Conservation (phyloP, 176 grass and related monocot genomes). For the Musa acuminata region DNA sequence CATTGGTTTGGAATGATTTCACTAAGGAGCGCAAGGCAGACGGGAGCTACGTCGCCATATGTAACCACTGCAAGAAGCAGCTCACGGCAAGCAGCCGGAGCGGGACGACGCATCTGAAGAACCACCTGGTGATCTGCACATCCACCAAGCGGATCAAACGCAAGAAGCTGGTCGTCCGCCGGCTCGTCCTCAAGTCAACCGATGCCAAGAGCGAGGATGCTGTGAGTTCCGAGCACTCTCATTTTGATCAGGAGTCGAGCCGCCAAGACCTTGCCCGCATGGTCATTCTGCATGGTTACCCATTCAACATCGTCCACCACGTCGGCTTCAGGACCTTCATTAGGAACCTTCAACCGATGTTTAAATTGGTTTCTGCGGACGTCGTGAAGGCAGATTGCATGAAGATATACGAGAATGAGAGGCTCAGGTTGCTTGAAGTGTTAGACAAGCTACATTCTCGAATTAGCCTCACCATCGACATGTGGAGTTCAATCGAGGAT, state of each 20-base stretch:
- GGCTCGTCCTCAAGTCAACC: conserved; percentile 39
- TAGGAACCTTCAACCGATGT: conserved; percentile 86
- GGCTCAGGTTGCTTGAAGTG: conserved; percentile 51
- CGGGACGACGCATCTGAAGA: conserved; percentile 83
- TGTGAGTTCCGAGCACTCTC: conserved; percentile 28
- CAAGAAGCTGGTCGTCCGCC: conserved; percentile 78
- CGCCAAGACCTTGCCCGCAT: conserved; percentile 66
- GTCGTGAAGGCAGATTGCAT: conserved; percentile 79
- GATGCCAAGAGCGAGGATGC: conserved; percentile 38
- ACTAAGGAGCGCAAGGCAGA: conserved; percentile 76
- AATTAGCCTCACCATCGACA: conserved; percentile 75
- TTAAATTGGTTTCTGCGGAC: conserved; percentile 74
- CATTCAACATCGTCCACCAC: conserved; percentile 80
- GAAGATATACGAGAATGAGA: conserved; percentile 70
- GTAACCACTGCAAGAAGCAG: conserved; percentile 99
- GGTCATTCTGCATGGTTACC: conserved; percentile 94
- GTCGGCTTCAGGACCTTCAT: conserved; percentile 76
- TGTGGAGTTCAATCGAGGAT: conserved; percentile 69
- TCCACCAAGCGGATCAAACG: conserved; percentile 62
- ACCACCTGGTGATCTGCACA: conserved; percentile 76
- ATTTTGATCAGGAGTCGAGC: conserved; percentile 84
- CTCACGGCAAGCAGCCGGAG: conserved; percentile 92
- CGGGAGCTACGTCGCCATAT: conserved; percentile 75
- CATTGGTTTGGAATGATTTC: conserved; percentile 95
- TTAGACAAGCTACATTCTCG: conserved; percentile 48